phyloP scores from a whole-genome alignment of 768 basidiomycete genomes.

The Imleria badia region DNA sequence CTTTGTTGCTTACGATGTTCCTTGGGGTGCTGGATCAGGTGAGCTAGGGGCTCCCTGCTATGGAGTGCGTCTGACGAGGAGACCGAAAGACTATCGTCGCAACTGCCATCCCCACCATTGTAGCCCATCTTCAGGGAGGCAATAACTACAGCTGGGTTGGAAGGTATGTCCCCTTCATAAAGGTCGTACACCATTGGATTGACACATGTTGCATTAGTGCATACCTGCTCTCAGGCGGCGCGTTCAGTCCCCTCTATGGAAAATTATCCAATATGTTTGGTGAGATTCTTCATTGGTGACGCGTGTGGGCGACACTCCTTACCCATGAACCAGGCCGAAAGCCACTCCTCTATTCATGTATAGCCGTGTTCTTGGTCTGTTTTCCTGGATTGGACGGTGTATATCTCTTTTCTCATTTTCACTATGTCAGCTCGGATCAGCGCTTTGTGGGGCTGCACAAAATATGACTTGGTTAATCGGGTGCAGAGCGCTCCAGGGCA shows the following conservation, averaged over 20 bases:
- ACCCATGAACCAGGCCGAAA: conserved; percentile 50
- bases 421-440: conserved; percentile 67
- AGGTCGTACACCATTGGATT: background rate
- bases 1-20: conserved; percentile 26
- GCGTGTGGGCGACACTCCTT: background rate
- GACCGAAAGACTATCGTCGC: conserved; percentile 57
- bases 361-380: conserved; percentile 64
- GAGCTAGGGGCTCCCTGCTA: background rate
- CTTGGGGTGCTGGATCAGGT: conserved; percentile 58
- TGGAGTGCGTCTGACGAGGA: background rate
- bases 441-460: conserved; percentile 79
- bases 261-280: conserved; percentile 64
- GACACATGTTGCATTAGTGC: conserved; percentile 41
- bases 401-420: background rate
- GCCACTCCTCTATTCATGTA: conserved; percentile 63
- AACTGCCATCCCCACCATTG: conserved; percentile 71
- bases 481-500: conserved; percentile 76
- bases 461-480: conserved; percentile 75
- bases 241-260: conserved; percentile 71
- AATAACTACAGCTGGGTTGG: conserved; percentile 71
- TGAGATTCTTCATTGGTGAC: background rate
- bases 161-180: conserved; percentile 40
- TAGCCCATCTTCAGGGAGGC: conserved; percentile 58
- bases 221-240: conserved; percentile 70
- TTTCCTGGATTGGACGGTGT: background rate